These are phyloP conservation scores for Cercis canadensis DNA, from an alignment of 306 rosid genomes.

Conservation along the genomic window DNA sequence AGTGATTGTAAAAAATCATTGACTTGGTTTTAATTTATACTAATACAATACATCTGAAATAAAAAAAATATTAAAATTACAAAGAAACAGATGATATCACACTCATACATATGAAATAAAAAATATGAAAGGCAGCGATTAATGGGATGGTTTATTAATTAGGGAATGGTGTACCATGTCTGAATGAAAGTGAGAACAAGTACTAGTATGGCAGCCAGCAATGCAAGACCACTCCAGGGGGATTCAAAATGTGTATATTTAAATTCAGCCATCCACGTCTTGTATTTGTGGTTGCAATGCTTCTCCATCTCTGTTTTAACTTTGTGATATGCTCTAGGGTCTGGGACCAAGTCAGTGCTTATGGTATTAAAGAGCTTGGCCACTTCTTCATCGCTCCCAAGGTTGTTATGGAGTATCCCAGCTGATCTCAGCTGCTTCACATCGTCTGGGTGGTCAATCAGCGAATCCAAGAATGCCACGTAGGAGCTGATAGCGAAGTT, in stretches of 20 bases:
- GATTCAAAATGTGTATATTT: conserved; percentile 31
- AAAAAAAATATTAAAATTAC: no score
- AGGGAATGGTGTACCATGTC: not conserved
- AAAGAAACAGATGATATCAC: no score
- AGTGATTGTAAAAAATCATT: no score
- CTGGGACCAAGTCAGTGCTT: conserved; percentile 28
- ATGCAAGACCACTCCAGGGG: conserved; percentile 41
- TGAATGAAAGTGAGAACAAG: conserved; percentile 7
- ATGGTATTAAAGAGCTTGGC: conserved; percentile 35
- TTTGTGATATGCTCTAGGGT: not conserved
- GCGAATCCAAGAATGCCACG: conserved; percentile 38
- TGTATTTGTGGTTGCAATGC: not conserved
- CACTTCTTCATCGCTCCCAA: conserved; percentile 53
- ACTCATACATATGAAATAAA: no score
- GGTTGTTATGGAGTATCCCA: conserved; percentile 24
- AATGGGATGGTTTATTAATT: no score
- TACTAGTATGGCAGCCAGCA: not conserved
- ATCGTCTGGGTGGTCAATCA: conserved; percentile 45
- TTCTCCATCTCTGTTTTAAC: not conserved
- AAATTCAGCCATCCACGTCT: conserved; percentile 38
- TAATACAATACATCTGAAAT: no score
- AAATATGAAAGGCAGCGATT: no score
- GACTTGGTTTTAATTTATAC: no score
- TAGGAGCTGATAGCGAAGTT: conserved; percentile 40
- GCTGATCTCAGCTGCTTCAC: conserved; percentile 35